These are phyloP conservation scores for Bathelium albidoporum DNA, from an alignment of 495 filamentous ascomycete genomes.

Conservation along the genomic window DNA sequence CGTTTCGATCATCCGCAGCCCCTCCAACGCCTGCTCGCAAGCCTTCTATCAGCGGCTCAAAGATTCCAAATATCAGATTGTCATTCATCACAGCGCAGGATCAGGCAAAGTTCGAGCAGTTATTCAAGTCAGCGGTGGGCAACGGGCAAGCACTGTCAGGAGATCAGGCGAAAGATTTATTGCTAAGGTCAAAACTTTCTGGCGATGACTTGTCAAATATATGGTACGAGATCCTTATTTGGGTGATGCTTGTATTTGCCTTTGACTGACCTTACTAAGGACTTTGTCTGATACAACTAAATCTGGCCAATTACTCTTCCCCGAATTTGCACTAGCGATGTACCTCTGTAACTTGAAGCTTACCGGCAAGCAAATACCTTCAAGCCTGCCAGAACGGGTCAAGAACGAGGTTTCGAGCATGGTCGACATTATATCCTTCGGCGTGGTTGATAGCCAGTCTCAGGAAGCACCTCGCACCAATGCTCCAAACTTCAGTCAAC, in stretches of 20 bases:
- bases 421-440: constrained; percentile 99
- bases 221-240: constrained; percentile 50
- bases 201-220: constrained; percentile 76
- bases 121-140: constrained; percentile 93
- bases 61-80: constrained; percentile 89
- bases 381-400: constrained; percentile 66
- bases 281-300: constrained; percentile 94
- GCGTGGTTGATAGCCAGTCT: constrained; percentile 67
- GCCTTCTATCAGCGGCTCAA: constrained; percentile 39
- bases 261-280: constrained; percentile 38
- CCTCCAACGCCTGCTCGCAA: constrained; percentile 43
- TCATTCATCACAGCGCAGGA: constrained; percentile 94
- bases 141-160: constrained; percentile 79
- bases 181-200: constrained; percentile 76
- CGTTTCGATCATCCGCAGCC: constrained; percentile 58
- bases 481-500: constrained; percentile 68
- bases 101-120: constrained; percentile 94
- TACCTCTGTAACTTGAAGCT: constrained; percentile 94
- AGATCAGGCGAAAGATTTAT: constrained; percentile 79
- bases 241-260: neutral
- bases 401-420: constrained; percentile 97
- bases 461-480: constrained; percentile 47
- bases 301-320: constrained; percentile 92
- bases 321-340: constrained; percentile 96
- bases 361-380: constrained; percentile 71